A percentile compares a stretch with the other conserved stretches of the same genome.
These are phyloP conservation scores for Plasmodium relictum DNA, from an alignment of 169 alveolate genomes.

Conservation along the genomic window DNA sequence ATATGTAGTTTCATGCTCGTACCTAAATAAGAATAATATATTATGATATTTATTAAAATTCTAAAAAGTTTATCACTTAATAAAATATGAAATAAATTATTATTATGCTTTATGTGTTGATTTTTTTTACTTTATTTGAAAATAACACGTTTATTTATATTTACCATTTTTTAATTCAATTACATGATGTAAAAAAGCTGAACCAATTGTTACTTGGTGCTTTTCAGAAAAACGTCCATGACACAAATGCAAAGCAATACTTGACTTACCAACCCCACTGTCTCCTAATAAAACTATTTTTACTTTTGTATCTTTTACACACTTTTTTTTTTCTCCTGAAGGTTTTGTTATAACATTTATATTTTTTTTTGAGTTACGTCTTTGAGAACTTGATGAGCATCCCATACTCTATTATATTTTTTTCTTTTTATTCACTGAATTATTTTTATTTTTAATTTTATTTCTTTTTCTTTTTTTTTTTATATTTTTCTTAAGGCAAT, in stretches of 20 bases:
- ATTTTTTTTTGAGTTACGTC: conserved; percentile 26
- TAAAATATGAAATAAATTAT: too few relatives aligned
- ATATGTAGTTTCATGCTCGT: conserved; percentile 88
- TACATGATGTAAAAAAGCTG: conserved; percentile 90
- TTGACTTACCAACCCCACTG: conserved; percentile 93
- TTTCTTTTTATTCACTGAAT: not conserved
- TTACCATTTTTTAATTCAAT: conserved; percentile 83
- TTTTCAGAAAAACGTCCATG: conserved; percentile 90
- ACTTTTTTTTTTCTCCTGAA: conserved; percentile 39
- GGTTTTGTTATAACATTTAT: conserved; percentile 26
- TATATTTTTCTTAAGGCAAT: not conserved
- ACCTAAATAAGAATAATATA: conserved; percentile 62
- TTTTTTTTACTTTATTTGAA: too few relatives aligned
- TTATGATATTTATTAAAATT: not conserved
- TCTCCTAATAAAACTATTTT: conserved; percentile 93
- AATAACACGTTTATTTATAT: not conserved
- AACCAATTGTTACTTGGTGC: conserved; percentile 94
- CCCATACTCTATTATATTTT: conserved; percentile 74
- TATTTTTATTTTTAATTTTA: not conserved
- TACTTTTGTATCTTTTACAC: conserved; percentile 67
- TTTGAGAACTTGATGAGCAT: conserved; percentile 65
- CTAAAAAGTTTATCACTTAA: too few relatives aligned
- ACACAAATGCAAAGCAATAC: conserved; percentile 90
- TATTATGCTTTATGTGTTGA: too few relatives aligned
- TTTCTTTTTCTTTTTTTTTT: not conserved